A percentile compares a stretch with the other conserved stretches of the same genome.
Evolutionary conservation across 2,329 filamentous ascomycete genomes (phyloP).

Genomic region (Curvularia spicifera): DNA sequence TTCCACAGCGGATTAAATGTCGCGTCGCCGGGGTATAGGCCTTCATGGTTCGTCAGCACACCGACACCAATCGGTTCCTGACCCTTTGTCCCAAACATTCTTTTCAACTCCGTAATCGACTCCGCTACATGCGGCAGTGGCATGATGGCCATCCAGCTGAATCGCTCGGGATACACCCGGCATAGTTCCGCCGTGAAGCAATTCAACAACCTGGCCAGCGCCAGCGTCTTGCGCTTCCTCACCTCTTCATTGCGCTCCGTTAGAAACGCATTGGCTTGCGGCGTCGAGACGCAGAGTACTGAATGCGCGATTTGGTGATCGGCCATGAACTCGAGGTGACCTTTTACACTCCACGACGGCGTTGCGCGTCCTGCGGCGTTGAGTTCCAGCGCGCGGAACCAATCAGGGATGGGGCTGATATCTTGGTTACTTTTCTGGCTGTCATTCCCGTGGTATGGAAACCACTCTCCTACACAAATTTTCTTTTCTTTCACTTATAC

Average conservation of each 20-base stretch:
- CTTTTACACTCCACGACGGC: slow-evolving; percentile 38
- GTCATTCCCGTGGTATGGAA: no score
- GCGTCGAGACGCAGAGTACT: slow-evolving; percentile 44
- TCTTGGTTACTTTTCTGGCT: no score
- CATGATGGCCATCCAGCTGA: slow-evolving; percentile 38
- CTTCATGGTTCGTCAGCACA: slow-evolving; percentile 46
- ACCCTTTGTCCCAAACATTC: slow-evolving; percentile 36
- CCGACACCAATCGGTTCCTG: slow-evolving; percentile 42
- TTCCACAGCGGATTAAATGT: slow-evolving; percentile 37
- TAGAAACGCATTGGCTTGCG: slow-evolving; percentile 45
- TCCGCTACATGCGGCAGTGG: slow-evolving; percentile 43
- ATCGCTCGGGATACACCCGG: slow-evolving; percentile 34
- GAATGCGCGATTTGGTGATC: slow-evolving; percentile 35
- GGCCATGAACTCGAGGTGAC: slow-evolving; percentile 45
- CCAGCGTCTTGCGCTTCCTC: slow-evolving; percentile 35
- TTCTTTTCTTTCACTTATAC: no score
- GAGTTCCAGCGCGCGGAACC: slow-evolving; percentile 44
- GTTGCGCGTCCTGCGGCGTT: slow-evolving; percentile 44
- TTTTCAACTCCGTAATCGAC: slow-evolving; percentile 33
- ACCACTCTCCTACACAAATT: no score
- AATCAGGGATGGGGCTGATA: slow-evolving; percentile 37
- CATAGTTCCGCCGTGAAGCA: slow-evolving; percentile 38
- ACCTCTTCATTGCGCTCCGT: slow-evolving; percentile 17
- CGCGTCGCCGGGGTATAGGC: slow-evolving; percentile 41
- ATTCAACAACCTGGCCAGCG: slow-evolving; percentile 47